Evolutionary conservation across 2,329 filamentous ascomycete genomes (phyloP), one percentile per base, ranked within the genome.

Genomic region (Passalora sequoiae): DNA sequence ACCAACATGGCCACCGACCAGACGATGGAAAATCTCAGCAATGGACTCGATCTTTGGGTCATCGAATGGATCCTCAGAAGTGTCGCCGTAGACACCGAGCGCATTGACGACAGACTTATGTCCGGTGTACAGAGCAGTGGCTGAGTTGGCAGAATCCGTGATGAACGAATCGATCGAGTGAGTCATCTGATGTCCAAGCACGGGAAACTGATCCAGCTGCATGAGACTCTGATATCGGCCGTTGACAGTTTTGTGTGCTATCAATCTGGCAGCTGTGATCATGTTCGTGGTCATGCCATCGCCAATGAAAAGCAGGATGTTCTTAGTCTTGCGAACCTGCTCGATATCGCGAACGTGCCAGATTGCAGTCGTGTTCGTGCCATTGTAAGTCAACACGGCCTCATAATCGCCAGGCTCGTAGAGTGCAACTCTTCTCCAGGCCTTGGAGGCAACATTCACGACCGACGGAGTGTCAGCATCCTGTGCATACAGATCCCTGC

Each of bases 21-120:
- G 72, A 44, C 87, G 81, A 55, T 77, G 75, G 67, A 91, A 81
- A 44, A 92, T 73, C 66, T 89, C 84, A 16, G 84, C 81, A 60
- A 94, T 86, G 10, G 81, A 87, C 70, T 92, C 87, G 16, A 94
- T 78, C 69, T 91, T 92, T 41, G 87, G 87, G 60, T 94, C 87
- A 60, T 94, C 87, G 52, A 87, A 87, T 2, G 75, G 68, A 55
- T 83, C 75, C 9, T 77, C 71, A 36, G 83, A 88, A 0, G 84
- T 88, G 62, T 94, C 87, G 30, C 75, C 84, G 47, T 92, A 89
- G 22, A 91, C 83, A 65, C 83, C 84, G 66, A 92, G 77, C 20
- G 84, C 84, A 59, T 92, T 89, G 53, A 91, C 86, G 0, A 80
- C 84, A 59, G 79, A 84, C 74, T 92, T 92, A 71, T 92, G 86